A percentile compares a stretch with the other conserved stretches of the same genome.
Evolutionary conservation across 148 eudicot genomes (phyloP).

Genomic region (Euryodendron excelsum): DNA sequence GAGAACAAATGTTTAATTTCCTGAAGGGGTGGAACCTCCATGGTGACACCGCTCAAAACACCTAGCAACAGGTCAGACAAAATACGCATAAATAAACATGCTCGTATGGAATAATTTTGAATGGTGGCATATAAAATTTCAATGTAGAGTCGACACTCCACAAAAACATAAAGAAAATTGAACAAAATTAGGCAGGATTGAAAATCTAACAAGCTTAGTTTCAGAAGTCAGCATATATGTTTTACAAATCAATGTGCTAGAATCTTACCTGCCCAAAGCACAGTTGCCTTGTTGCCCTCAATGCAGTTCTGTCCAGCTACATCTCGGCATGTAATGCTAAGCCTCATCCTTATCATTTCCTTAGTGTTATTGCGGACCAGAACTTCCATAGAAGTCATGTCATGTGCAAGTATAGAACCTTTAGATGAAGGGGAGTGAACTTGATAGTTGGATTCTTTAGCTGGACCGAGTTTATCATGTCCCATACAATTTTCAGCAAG

Average conservation of each 20-base stretch:
- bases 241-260: background rate
- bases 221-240: background rate
- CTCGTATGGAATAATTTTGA: background rate
- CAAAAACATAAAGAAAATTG: too few relatives aligned
- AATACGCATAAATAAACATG: background rate
- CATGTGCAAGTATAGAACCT: constrained; percentile 66
- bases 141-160: too few relatives aligned
- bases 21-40: constrained; percentile 90
- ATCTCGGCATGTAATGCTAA: constrained; percentile 83
- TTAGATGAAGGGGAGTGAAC: constrained; percentile 23
- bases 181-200: background rate
- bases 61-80: constrained; percentile 38
- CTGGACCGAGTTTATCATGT: constrained; percentile 16
- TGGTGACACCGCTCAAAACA: constrained; percentile 58
- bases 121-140: background rate
- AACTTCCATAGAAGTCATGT: constrained; percentile 86
- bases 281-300: constrained; percentile 78
- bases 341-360: constrained; percentile 67
- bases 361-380: constrained; percentile 91
- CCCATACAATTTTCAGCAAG: constrained; percentile 39
- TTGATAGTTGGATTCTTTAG: constrained; percentile 15
- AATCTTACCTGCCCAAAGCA: constrained; percentile 81
- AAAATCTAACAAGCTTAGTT: background rate
- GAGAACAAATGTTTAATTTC: constrained; percentile 81
- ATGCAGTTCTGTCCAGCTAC: constrained; percentile 96